phyloP scores from a whole-genome alignment of 2,329 filamentous ascomycete genomes.

The Pseudogymnoascus pannorum region DNA sequence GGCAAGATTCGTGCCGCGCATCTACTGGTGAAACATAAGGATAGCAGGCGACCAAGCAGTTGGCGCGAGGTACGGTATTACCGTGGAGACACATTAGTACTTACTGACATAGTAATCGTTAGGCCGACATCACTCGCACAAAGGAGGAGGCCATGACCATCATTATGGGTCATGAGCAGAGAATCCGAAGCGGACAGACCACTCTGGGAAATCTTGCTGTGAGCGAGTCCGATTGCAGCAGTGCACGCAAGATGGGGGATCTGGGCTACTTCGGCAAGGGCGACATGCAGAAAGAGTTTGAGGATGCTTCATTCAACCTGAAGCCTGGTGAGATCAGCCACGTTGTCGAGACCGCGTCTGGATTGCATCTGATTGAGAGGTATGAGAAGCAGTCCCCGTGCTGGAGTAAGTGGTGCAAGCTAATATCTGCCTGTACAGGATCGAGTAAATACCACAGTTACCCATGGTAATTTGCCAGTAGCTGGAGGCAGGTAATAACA shows the following conservation, averaged over 20 bases:
- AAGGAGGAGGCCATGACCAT: constrained; percentile 82
- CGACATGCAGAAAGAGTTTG: constrained; percentile 99
- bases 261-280: constrained; percentile 89
- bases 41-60: constrained; percentile 81
- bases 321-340: constrained; percentile 79
- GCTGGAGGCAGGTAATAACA: not conserved
- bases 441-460: constrained; percentile 1
- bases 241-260: constrained; percentile 87
- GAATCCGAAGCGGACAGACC: constrained; percentile 63
- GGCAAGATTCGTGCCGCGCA: constrained; percentile 93
- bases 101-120: constrained; percentile 12
- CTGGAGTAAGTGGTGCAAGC: not conserved
- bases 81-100: not conserved
- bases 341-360: constrained; percentile 86
- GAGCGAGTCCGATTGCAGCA: constrained; percentile 91
- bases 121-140: constrained; percentile 73
- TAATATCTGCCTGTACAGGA: not conserved
- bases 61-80: constrained; percentile 64
- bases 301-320: constrained; percentile 89
- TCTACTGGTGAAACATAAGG: constrained; percentile 85
- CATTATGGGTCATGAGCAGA: constrained; percentile 65
- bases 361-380: constrained; percentile 93
- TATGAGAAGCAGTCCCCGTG: constrained; percentile 30
- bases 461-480: not conserved
- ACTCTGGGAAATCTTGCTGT: constrained; percentile 76